Percentiles rank a stretch among this genome's conserved stretches.
Conservation (phyloP, 768 basidiomycete genomes). For the Ramaria sp. region DNA sequence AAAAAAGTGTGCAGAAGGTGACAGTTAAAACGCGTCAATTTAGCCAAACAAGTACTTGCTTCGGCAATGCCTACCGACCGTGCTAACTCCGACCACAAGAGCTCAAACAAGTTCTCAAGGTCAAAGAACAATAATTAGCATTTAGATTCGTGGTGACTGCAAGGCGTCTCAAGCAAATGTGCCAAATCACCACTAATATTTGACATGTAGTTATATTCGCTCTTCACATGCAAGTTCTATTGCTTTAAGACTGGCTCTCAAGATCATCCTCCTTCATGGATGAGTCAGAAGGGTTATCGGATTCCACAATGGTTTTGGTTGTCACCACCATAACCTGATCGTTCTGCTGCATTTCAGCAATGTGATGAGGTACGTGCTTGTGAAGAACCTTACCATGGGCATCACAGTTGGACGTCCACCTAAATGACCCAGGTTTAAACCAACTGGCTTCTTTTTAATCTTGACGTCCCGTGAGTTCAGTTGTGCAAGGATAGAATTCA, state of each 20-base stretch:
- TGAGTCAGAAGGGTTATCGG: background rate
- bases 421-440: background rate
- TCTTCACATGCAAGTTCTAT: too few species aligned
- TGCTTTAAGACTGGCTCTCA: background rate
- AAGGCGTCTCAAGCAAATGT: too few species aligned
- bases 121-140: too few species aligned
- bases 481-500: background rate
- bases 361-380: background rate
- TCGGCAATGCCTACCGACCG: too few species aligned
- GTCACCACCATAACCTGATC: background rate
- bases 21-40: too few species aligned
- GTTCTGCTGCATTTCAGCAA: background rate
- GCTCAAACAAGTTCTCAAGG: too few species aligned
- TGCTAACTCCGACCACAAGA: too few species aligned
- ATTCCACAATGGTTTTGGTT: background rate
- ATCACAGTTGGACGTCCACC: background rate
- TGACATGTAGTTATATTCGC: too few species aligned
- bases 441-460: background rate
- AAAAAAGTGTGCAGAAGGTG: too few species aligned
- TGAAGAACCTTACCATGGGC: background rate
- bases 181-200: too few species aligned
- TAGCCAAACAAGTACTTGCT: too few species aligned
- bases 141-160: too few species aligned
- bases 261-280: background rate
- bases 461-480: background rate